phyloP scores from a whole-genome alignment of 176 grass and related monocot genomes.

The Dendrocalamus sinicus region DNA sequence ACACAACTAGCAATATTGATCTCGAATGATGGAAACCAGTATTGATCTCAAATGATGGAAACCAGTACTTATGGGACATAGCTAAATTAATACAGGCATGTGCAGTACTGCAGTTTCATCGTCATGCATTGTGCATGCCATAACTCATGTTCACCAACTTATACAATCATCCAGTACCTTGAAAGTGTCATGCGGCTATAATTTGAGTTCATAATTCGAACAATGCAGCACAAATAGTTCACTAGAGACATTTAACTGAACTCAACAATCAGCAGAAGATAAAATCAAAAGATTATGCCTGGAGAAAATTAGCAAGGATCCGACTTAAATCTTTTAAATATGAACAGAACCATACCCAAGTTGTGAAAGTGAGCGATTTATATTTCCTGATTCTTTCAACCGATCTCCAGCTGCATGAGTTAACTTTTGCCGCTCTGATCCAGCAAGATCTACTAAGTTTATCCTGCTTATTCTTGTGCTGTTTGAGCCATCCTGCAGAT shows the following conservation, averaged over 20 bases:
- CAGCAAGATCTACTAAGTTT: slow-evolving; percentile 98
- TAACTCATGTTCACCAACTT: not conserved
- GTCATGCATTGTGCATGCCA: not conserved
- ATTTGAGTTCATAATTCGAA: slow-evolving; percentile 5
- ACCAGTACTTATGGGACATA: not conserved
- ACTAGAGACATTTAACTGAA: not conserved
- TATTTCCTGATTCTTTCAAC: slow-evolving; percentile 96
- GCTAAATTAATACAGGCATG: not conserved
- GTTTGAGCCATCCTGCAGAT: slow-evolving; percentile 75
- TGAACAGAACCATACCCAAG: slow-evolving; percentile 73
- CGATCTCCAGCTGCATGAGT: slow-evolving; percentile 85
- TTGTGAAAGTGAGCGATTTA: slow-evolving; percentile 96
- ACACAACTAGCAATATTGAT: not conserved
- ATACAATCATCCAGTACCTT: not conserved
- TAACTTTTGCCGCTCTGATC: slow-evolving; percentile 91
- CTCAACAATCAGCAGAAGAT: not conserved
- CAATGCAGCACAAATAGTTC: not conserved
- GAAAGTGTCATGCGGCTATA: slow-evolving; percentile 4
- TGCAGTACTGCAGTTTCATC: not conserved
- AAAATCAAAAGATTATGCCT: not conserved
- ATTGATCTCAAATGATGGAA: not conserved
- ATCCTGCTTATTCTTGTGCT: slow-evolving; percentile 83
- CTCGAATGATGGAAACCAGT: not conserved
- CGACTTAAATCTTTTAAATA: slow-evolving; percentile 19
- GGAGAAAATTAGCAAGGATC: slow-evolving; percentile 1